These are phyloP conservation scores for Talaromyces piceae DNA, from an alignment of 2,329 filamentous ascomycete species.

Conservation along the genomic window DNA sequence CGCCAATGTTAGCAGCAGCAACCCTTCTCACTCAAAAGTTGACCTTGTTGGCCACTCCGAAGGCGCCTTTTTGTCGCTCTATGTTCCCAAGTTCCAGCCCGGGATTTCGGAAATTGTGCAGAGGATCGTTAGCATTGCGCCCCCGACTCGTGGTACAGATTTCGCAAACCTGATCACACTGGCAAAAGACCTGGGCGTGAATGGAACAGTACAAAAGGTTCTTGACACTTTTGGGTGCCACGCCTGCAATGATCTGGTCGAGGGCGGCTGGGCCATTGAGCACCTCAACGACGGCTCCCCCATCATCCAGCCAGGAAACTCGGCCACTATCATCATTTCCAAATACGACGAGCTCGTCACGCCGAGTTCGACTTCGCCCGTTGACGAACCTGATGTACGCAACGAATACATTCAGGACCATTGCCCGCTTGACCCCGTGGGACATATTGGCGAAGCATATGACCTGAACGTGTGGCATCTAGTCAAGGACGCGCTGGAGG, in stretches of 20 bases:
- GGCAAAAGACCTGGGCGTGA: constrained; percentile 16
- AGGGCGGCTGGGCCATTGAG: constrained; percentile 21
- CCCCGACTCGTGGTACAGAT: constrained; percentile 28
- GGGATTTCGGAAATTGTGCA: constrained; percentile 23
- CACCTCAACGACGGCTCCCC: constrained; percentile 26
- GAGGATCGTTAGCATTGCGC: constrained; percentile 29
- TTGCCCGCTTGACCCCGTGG: constrained; percentile 27
- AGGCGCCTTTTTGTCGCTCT: constrained; percentile 35
- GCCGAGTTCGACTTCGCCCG: constrained; percentile 22
- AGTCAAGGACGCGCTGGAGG: constrained; percentile 30
- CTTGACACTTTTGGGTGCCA: constrained; percentile 23
- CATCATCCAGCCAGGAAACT: constrained; percentile 28
- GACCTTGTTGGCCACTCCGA: constrained; percentile 40
- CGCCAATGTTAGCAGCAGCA: constrained; percentile 31
- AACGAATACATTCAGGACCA: constrained; percentile 28
- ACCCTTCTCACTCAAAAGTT: constrained; percentile 28
- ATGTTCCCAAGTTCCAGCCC: constrained; percentile 32
- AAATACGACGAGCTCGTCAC: constrained; percentile 30
- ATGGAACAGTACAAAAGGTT: constrained; percentile 11
- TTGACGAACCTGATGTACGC: constrained; percentile 25
- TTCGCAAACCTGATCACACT: constrained; percentile 23
- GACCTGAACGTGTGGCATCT: constrained; percentile 34
- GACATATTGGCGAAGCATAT: constrained; percentile 32
- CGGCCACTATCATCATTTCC: constrained; percentile 28
- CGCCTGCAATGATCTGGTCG: constrained; percentile 27